phyloP scores from a whole-genome alignment of 768 basidiomycete genomes.

The Serendipita sp. region DNA sequence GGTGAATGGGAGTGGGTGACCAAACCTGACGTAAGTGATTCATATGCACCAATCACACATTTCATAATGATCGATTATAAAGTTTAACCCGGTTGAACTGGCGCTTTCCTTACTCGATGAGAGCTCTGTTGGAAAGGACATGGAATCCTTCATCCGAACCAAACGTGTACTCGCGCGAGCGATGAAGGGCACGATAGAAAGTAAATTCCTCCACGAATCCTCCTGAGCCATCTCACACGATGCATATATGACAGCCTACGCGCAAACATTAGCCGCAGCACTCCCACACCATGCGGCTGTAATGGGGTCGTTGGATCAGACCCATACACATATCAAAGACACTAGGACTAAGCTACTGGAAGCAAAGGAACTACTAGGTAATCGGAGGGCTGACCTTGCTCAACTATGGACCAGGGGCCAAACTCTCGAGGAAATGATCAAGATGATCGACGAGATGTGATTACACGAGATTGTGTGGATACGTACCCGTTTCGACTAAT shows the following conservation, averaged over 20 bases:
- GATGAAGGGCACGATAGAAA: constrained; percentile 76
- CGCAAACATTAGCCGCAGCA: constrained; percentile 87
- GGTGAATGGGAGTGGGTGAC: constrained; percentile 84
- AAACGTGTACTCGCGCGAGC: constrained; percentile 65
- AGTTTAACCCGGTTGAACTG: constrained; percentile 91
- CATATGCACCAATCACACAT: neutral
- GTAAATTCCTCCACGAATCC: constrained; percentile 28
- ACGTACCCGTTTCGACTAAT: constrained; percentile 11
- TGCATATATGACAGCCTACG: constrained; percentile 44
- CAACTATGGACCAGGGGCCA: constrained; percentile 82
- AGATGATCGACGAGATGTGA: constrained; percentile 86
- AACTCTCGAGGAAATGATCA: constrained; percentile 89
- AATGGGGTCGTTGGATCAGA: constrained; percentile 48
- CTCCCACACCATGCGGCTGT: constrained; percentile 79
- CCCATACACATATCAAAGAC: constrained; percentile 58
- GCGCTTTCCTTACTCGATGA: constrained; percentile 79
- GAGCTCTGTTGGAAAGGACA: constrained; percentile 52
- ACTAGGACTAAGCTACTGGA: constrained; percentile 59
- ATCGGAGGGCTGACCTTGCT: constrained; percentile 73
- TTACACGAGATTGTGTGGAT: constrained; percentile 16
- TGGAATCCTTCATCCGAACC: constrained; percentile 59
- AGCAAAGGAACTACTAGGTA: constrained; percentile 61
- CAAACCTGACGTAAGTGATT: constrained; percentile 49
- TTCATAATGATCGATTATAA: constrained; percentile 9
- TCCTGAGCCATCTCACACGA: constrained; percentile 9